Percentiles rank a stretch among this genome's conserved stretches.
Conservation (phyloP, 495 filamentous ascomycete genomes). For the Hapsidospora chrysogenum region DNA sequence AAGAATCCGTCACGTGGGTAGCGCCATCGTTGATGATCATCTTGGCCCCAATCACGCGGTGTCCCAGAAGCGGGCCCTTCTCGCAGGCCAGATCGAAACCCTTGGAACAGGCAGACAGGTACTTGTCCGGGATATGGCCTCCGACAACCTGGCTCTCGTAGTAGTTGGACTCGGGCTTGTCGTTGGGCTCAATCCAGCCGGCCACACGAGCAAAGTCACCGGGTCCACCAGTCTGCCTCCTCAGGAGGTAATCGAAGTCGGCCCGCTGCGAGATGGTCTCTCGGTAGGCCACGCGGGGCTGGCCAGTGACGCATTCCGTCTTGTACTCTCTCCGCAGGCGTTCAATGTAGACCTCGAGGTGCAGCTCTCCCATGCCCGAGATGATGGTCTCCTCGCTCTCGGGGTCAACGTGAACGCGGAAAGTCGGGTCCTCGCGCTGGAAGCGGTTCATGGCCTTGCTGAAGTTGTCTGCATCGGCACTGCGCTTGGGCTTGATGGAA, state of each 20-base stretch:
- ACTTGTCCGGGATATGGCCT: slow-evolving; percentile 91
- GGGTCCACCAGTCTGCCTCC: slow-evolving; percentile 91
- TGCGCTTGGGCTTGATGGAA: slow-evolving; percentile 91
- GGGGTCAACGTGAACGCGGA: slow-evolving; percentile 79
- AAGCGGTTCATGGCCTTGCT: slow-evolving; percentile 98
- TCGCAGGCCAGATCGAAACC: slow-evolving; percentile 75
- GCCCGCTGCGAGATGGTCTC: slow-evolving; percentile 71
- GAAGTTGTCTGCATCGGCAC: slow-evolving; percentile 86
- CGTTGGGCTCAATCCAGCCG: slow-evolving; percentile 81
- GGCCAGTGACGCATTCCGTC: slow-evolving; percentile 87
- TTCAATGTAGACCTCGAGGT: slow-evolving; percentile 95
- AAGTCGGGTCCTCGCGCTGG: slow-evolving; percentile 96
- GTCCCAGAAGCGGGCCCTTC: slow-evolving; percentile 83
- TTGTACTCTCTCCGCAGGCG: slow-evolving; percentile 96
- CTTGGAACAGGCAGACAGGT: slow-evolving; percentile 87
- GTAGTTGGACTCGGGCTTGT: slow-evolving; percentile 50
- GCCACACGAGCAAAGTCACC: slow-evolving; percentile 92
- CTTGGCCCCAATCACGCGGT: slow-evolving; percentile 72
- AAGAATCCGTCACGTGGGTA: slow-evolving; percentile 96
- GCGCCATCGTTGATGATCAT: slow-evolving; percentile 97
- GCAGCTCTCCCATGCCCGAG: slow-evolving; percentile 95
- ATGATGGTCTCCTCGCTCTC: slow-evolving; percentile 95
- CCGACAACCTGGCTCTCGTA: slow-evolving; percentile 81
- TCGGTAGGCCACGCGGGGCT: slow-evolving; percentile 93
- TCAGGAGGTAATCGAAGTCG: slow-evolving; percentile 83